A percentile compares a stretch with the other conserved stretches of the same genome.
Conservation (phyloP, 768 basidiomycete species). For the Amanita pallidorosea region DNA sequence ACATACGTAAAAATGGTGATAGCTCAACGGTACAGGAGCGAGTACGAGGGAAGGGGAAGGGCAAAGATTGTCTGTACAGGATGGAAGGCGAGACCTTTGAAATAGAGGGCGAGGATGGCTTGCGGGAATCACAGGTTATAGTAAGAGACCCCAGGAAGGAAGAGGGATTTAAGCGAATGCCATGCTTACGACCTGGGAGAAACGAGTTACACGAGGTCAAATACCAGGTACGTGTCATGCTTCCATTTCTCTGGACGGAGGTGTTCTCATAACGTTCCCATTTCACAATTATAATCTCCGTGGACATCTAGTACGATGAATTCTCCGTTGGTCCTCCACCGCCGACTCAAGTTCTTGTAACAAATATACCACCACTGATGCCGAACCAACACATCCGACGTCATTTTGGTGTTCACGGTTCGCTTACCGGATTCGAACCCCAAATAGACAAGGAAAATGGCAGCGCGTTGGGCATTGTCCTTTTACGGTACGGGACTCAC, state of each 20-base stretch:
- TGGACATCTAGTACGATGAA: conserved; percentile 51
- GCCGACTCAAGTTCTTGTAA: conserved; percentile 61
- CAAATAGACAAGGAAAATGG: conserved; percentile 78
- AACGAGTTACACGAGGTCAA: conserved; percentile 31
- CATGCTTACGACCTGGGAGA: conserved; percentile 11
- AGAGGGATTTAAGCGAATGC: conserved; percentile 18
- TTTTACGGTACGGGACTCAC: conserved; percentile 53
- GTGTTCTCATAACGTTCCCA: not conserved
- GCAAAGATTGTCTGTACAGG: conserved; percentile 44
- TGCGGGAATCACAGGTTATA: conserved; percentile 24
- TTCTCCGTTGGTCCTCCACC: conserved; percentile 67
- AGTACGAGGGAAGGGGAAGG: conserved; percentile 54
- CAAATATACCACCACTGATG: conserved; percentile 61
- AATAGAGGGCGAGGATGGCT: conserved; percentile 19
- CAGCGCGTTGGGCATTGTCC: conserved; percentile 71
- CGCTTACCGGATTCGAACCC: conserved; percentile 55
- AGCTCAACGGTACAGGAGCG: conserved; percentile 25
- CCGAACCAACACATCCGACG: conserved; percentile 53
- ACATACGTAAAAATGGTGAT: conserved; percentile 23
- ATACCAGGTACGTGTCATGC: conserved; percentile 39
- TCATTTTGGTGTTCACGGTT: conserved; percentile 55
- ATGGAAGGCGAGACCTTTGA: conserved; percentile 46
- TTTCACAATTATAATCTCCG: not conserved
- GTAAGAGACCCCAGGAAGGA: conserved; percentile 47
- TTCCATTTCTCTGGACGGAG: not conserved